Evolutionary conservation across 2,329 filamentous ascomycete species (phyloP).

Genomic region (Alternaria angustiovoidea): DNA sequence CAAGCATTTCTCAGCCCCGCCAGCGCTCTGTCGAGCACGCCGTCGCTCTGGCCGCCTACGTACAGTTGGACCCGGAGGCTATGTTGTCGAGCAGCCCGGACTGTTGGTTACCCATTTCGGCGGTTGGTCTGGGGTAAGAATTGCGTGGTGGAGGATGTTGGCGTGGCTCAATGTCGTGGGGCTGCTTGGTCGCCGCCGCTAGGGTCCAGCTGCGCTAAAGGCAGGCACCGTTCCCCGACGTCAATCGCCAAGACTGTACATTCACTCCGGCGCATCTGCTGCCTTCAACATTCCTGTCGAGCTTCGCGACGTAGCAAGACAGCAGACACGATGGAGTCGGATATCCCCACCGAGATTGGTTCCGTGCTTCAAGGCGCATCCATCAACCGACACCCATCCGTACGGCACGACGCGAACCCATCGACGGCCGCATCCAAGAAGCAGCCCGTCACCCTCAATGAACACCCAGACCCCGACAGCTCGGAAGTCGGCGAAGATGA

Average conservation of each 20-base stretch:
- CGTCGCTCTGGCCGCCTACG: constrained; percentile 42
- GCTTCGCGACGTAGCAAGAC: constrained; percentile 1
- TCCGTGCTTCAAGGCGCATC: constrained; percentile 82
- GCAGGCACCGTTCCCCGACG: constrained; percentile 28
- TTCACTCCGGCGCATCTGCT: constrained; percentile 19
- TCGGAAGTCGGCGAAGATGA: constrained; percentile 69
- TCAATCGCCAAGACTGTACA: constrained; percentile 35
- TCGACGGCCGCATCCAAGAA: constrained; percentile 76
- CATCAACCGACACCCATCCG: constrained; percentile 76
- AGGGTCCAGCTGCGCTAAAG: constrained; percentile 26
- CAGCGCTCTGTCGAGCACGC: constrained; percentile 29
- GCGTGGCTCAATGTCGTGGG: constrained; percentile 32
- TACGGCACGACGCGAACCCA: constrained; percentile 79
- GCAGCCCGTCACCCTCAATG: constrained; percentile 62
- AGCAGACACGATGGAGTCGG: constrained; percentile 58
- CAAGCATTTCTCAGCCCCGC: constrained; percentile 40
- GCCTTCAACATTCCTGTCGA: constrained; percentile 3
- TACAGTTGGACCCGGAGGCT: constrained; percentile 96
- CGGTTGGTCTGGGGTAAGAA: constrained; percentile 25
- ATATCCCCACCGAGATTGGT: constrained; percentile 72
- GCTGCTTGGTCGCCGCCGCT: constrained; percentile 21
- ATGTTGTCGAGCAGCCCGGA: constrained; percentile 88
- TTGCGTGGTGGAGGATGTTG: constrained; percentile 24
- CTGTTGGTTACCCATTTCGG: constrained; percentile 63
- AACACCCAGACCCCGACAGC: constrained; percentile 50